Evolutionary conservation across 345 rosid species (phyloP), one percentile per base, ranked within the genome.

Genomic region (Garcia nutans): DNA sequence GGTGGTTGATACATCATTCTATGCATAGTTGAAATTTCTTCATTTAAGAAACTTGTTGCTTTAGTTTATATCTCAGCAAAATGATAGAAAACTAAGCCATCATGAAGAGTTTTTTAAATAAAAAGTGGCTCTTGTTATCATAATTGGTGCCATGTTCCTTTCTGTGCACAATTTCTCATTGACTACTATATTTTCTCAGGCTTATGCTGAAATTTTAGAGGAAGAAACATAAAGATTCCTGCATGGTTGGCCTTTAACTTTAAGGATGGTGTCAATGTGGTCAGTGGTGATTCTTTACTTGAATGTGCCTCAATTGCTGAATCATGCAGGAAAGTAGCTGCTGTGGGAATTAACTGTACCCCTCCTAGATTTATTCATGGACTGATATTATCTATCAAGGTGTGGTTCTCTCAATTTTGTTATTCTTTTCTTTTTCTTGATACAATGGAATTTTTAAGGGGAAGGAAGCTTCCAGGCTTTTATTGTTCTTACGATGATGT

Each of bases 331-430:
- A 84, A 78, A 80, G 94, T 90, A 31, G 87, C 87, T 76, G 89
- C 94, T 15, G 89, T 92, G 44, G 97, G 97, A 77, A 90, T 92
- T 81, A 92, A 92, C 83, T 92, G 97, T 86, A 88, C 97, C 1
- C 94, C 94, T 67, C 94, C 97, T 78, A 86, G 94, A 77, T 90
- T 85, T 80, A 92, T 89, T n/a, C 86, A 87, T 73, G 90, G 76
- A 8, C 84, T 89, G 68, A 88, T 92, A 65, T 45, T 67, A 70
- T 84, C 87, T 19, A 81, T 85, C 10, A 82, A 82, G 94, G 94
- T 89, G 63, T n/a, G 20, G 5, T 6, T 58, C 28, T 82, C 37
- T 5, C n/a, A 59, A 31, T 74, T 65, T n/a, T 67, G 8, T 52
- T 68, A 19, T 67, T 75, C 19, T 59, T 56, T 37, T 37, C 41